A percentile compares a stretch with the other conserved stretches of the same genome.
phyloP scores from a whole-genome alignment of 176 grass and related monocot species.

The Leersia perrieri region DNA sequence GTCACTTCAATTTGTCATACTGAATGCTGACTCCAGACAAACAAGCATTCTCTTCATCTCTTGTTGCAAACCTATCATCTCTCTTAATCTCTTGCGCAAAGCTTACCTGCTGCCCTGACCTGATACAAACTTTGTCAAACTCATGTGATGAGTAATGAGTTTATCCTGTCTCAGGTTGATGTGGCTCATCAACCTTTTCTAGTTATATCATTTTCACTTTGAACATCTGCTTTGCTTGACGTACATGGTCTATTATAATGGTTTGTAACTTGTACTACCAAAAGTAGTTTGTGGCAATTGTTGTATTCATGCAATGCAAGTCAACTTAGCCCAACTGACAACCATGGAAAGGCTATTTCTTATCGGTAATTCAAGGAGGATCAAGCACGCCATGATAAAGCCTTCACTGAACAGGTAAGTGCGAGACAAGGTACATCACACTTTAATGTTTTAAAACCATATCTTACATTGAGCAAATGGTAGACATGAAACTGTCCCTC shows the following conservation, averaged over 20 bases:
- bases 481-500: not conserved
- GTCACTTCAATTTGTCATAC: not conserved
- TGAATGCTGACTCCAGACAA: not conserved
- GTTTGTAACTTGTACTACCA: not conserved
- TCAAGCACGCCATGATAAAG: not conserved
- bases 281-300: not conserved
- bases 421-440: not conserved
- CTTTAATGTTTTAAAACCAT: not conserved
- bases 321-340: not conserved
- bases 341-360: not conserved
- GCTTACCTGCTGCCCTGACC: not conserved
- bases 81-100: not conserved
- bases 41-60: not conserved
- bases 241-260: not conserved
- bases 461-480: not conserved
- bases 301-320: not conserved
- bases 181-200: not conserved
- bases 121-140: not conserved
- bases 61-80: too few relatives aligned
- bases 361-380: not conserved
- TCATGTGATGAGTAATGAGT: not conserved
- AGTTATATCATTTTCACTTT: not conserved
- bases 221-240: not conserved
- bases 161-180: not conserved
- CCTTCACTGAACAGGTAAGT: not conserved